phyloP scores from a whole-genome alignment of 805 yeast genomes.

The Metschnikowia peoriensis region DNA sequence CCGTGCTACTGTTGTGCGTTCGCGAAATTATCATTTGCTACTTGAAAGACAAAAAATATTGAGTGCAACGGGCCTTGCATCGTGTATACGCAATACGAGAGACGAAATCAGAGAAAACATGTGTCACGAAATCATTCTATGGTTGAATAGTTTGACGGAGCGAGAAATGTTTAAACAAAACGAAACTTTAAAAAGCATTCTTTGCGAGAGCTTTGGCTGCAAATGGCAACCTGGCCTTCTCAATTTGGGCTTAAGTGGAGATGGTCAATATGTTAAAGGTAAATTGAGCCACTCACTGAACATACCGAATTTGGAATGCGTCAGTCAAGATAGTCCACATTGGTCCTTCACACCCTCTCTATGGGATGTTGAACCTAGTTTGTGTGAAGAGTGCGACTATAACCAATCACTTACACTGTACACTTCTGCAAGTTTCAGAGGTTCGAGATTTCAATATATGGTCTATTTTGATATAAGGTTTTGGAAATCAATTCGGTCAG shows the following conservation, averaged over 20 bases:
- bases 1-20: constrained; percentile 63
- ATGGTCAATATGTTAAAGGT: constrained; percentile 27
- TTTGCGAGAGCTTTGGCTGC: constrained; percentile 57
- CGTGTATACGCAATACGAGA: constrained; percentile 62
- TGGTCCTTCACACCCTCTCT: constrained; percentile 40
- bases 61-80: constrained; percentile 61
- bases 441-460: constrained; percentile 59
- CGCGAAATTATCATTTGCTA: constrained; percentile 49
- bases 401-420: constrained; percentile 30
- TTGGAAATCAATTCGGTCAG: constrained; percentile 60
- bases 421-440: constrained; percentile 27
- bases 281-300: constrained; percentile 32
- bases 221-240: constrained; percentile 59
- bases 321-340: constrained; percentile 17
- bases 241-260: constrained; percentile 8
- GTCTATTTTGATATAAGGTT: constrained; percentile 68
- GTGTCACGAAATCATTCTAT: constrained; percentile 67
- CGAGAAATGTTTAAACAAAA: constrained; percentile 53
- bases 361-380: constrained; percentile 47
- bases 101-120: constrained; percentile 79
- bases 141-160: constrained; percentile 60
- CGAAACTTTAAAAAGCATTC: constrained; percentile 43
- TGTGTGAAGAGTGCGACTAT: constrained; percentile 50
- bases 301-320: constrained; percentile 34
- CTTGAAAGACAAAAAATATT: constrained; percentile 54